Conservation (phyloP, 2,329 filamentous ascomycete species). For the Aureobasidium sp. region DNA sequence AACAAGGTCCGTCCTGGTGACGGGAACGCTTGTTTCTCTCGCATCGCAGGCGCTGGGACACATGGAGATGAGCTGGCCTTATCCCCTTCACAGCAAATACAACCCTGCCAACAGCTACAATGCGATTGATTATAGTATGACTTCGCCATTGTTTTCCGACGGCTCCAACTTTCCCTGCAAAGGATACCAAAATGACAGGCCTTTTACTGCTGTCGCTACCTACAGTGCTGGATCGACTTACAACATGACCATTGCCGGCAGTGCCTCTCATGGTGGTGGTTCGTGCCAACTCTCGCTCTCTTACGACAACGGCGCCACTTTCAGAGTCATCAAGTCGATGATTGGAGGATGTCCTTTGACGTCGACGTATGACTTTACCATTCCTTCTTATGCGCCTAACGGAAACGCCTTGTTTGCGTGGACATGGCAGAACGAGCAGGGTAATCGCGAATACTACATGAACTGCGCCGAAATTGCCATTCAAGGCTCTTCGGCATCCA, state of each 20-base stretch:
- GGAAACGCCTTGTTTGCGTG: conserved; percentile 62
- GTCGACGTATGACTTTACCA: conserved; percentile 55
- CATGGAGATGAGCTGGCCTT: conserved; percentile 52
- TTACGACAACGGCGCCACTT: conserved; percentile 63
- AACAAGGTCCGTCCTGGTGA: conserved; percentile 13
- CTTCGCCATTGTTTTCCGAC: conserved; percentile 53
- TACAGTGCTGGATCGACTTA: conserved; percentile 58
- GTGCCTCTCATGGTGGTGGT: conserved; percentile 57
- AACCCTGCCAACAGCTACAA: conserved; percentile 40
- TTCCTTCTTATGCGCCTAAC: conserved; percentile 58
- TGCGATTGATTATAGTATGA: conserved; percentile 63
- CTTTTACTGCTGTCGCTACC: conserved; percentile 50
- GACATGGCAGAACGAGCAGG: conserved; percentile 47
- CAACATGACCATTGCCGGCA: conserved; percentile 57
- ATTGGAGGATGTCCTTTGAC: conserved; percentile 50
- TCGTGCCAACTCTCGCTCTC: conserved; percentile 71
- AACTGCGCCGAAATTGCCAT: conserved; percentile 70
- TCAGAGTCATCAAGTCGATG: conserved; percentile 61
- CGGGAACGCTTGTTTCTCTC: conserved; percentile 13
- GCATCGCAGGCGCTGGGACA: conserved; percentile 30
- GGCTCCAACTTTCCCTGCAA: conserved; percentile 72
- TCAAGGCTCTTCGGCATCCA: conserved; percentile 15
- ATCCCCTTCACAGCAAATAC: conserved; percentile 46
- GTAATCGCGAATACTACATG: conserved; percentile 83
- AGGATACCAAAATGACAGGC: conserved; percentile 49